A percentile compares a stretch with the other conserved stretches of the same genome.
Evolutionary conservation across 2,329 filamentous ascomycete genomes (phyloP).

Genomic region (Hortaea sp.): DNA sequence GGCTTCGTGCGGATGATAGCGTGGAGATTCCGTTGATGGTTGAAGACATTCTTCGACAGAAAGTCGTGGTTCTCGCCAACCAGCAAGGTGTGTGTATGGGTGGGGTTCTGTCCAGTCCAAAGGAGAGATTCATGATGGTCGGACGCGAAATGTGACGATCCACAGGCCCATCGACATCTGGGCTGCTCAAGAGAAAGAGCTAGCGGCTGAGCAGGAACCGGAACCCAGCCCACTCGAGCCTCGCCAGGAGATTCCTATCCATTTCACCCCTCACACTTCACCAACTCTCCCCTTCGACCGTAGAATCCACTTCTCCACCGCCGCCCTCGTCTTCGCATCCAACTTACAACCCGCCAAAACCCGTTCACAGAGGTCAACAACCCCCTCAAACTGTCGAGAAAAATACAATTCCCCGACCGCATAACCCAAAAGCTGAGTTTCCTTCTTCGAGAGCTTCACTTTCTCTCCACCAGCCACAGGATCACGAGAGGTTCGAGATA

Average conservation of each 20-base stretch:
- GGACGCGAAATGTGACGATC: not conserved
- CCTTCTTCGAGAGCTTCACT: constrained; percentile 18
- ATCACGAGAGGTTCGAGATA: not conserved
- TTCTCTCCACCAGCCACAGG: not conserved
- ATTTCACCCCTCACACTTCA: not conserved
- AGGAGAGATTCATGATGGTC: no score
- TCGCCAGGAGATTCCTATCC: not conserved
- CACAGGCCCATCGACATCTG: no score
- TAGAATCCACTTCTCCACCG: constrained; percentile 17
- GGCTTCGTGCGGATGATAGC: no score
- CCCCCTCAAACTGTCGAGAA: constrained; percentile 46
- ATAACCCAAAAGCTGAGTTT: constrained; percentile 32
- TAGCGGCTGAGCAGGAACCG: not conserved
- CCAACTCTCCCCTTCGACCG: constrained; percentile 8
- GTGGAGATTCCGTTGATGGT: no score
- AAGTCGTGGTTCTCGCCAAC: no score
- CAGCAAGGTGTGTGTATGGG: no score
- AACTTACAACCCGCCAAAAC: constrained; percentile 14
- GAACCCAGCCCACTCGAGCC: not conserved
- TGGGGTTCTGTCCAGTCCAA: no score
- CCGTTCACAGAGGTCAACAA: constrained; percentile 15
- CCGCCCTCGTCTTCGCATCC: constrained; percentile 13
- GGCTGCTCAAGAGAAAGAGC: no score
- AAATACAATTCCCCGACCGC: constrained; percentile 51
- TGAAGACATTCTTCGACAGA: no score